Percentiles rank a stretch among this genome's conserved stretches.
These are phyloP conservation scores for Obba rivulosa DNA, from an alignment of 768 basidiomycete species.

Conservation along the genomic window DNA sequence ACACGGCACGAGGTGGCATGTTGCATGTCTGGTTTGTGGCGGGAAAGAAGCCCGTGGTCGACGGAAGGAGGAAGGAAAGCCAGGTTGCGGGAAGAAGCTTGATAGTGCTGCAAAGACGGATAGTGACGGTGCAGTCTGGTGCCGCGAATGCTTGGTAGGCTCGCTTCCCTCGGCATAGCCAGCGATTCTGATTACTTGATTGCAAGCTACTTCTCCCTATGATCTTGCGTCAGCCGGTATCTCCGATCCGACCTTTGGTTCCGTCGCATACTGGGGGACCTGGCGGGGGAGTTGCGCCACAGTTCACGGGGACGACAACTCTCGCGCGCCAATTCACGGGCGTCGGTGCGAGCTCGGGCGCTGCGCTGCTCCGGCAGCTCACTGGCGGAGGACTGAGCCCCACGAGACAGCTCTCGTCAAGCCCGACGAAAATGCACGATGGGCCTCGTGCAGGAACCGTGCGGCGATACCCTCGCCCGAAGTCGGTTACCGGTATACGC, in stretches of 20 bases:
- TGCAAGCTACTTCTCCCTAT: slow-evolving; percentile 51
- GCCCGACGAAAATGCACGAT: slow-evolving; percentile 69
- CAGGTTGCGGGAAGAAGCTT: slow-evolving; percentile 78
- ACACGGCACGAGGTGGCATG: slow-evolving; percentile 78
- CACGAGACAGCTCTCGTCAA: slow-evolving; percentile 55
- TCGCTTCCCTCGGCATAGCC: slow-evolving; percentile 6
- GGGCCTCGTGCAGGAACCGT: slow-evolving; percentile 29
- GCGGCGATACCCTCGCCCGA: slow-evolving; percentile 54
- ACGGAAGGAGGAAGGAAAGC: slow-evolving; percentile 49
- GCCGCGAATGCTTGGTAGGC: slow-evolving; percentile 75
- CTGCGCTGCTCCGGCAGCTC: slow-evolving; percentile 43
- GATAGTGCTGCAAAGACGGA: slow-evolving; percentile 81
- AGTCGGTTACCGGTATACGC: slow-evolving; percentile 72
- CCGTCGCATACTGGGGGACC: slow-evolving; percentile 40
- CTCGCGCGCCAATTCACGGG: slow-evolving; percentile 75
- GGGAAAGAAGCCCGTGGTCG: slow-evolving; percentile 50
- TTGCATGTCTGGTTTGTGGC: slow-evolving; percentile 72
- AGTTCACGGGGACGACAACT: slow-evolving; percentile 66
- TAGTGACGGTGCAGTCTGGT: slow-evolving; percentile 69
- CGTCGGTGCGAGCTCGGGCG: slow-evolving; percentile 34
- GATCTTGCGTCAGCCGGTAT: slow-evolving; percentile 44
- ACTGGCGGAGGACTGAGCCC: slow-evolving; percentile 67
- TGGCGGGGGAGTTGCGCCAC: slow-evolving; percentile 37
- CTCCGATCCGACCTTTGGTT: slow-evolving; percentile 46
- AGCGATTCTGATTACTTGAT: slow-evolving; percentile 6